phyloP scores from a whole-genome alignment of 495 filamentous ascomycete genomes.

The Penicillium steckii region DNA sequence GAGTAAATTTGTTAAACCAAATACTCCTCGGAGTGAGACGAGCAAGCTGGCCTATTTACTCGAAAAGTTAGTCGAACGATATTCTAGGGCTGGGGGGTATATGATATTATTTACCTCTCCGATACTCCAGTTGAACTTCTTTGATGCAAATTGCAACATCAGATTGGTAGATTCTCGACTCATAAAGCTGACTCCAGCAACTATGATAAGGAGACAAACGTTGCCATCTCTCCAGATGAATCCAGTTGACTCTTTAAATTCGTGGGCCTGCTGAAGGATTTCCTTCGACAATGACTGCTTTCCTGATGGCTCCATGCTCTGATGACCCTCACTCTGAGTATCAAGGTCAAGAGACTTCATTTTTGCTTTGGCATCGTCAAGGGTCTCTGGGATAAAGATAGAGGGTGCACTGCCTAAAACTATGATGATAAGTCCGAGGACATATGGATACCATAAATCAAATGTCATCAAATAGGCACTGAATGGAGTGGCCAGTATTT shows the following conservation, averaged over 20 bases:
- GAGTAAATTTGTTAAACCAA: slow-evolving; percentile 30
- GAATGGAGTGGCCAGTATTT: slow-evolving; percentile 31
- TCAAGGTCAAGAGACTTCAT: neutral
- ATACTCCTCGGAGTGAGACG: slow-evolving; percentile 36
- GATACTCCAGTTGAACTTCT: slow-evolving; percentile 42
- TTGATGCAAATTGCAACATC: slow-evolving; percentile 42
- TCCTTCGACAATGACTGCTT: slow-evolving; percentile 15
- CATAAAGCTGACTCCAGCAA: slow-evolving; percentile 29
- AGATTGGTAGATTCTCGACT: slow-evolving; percentile 29
- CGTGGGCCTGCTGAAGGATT: slow-evolving; percentile 10
- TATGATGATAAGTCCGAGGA: slow-evolving; percentile 24
- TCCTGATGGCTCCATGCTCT: neutral
- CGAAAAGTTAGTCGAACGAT: no score
- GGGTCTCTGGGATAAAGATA: slow-evolving; percentile 48
- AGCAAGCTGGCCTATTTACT: slow-evolving; percentile 38
- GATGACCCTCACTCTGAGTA: neutral
- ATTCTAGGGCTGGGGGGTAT: no score
- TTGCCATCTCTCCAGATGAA: slow-evolving; percentile 34
- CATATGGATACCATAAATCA: slow-evolving; percentile 26
- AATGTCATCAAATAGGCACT: slow-evolving; percentile 33
- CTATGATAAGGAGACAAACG: slow-evolving; percentile 29
- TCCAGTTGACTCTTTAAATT: slow-evolving; percentile 26
- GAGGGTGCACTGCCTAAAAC: slow-evolving; percentile 24
- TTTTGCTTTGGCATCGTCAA: slow-evolving; percentile 25
- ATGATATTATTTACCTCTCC: slow-evolving; percentile 25